Percentiles rank a stretch among this genome's conserved stretches.
Conservation (phyloP, 2,329 filamentous ascomycete species). For the Phaeophleospora eucalypticola region DNA sequence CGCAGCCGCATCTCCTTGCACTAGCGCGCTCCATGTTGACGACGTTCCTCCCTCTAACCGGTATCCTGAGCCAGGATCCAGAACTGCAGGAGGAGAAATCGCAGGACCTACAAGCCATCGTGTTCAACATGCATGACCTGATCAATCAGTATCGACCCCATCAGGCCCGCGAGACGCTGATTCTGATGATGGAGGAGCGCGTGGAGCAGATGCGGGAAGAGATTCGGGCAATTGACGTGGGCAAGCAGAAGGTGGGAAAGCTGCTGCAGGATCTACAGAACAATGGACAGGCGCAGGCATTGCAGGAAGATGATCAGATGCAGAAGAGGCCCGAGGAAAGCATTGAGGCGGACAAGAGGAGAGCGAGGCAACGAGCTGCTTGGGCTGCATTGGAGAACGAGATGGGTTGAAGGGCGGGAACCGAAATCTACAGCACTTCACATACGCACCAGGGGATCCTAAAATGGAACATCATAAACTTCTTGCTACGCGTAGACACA, state of each 20-base stretch:
- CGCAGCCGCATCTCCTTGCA: conserved; percentile 58
- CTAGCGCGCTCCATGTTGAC: conserved; percentile 80
- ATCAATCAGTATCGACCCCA: conserved; percentile 93
- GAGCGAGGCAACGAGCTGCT: conserved; percentile 31
- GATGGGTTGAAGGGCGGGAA: conserved; percentile 18
- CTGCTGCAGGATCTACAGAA: conserved; percentile 62
- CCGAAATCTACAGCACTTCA: neutral
- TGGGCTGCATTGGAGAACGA: conserved; percentile 37
- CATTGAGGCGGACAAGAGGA: conserved; percentile 20
- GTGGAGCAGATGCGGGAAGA: conserved; percentile 69
- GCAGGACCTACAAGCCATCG: conserved; percentile 71
- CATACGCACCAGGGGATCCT: too few relatives aligned
- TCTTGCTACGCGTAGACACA: too few relatives aligned
- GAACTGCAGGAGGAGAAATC: conserved; percentile 64
- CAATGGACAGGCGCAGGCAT: conserved; percentile 3
- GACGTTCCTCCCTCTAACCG: conserved; percentile 81
- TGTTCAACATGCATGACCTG: conserved; percentile 88
- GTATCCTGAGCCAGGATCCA: conserved; percentile 65
- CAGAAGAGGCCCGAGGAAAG: conserved; percentile 1
- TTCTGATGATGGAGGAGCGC: conserved; percentile 82
- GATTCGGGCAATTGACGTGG: conserved; percentile 63
- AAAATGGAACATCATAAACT: too few relatives aligned
- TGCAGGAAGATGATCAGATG: conserved; percentile 8
- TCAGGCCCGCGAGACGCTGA: conserved; percentile 83
- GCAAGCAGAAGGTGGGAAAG: conserved; percentile 67